Evolutionary conservation across 106 monocot genomes (phyloP).

Genomic region (Chionographis japonica): DNA sequence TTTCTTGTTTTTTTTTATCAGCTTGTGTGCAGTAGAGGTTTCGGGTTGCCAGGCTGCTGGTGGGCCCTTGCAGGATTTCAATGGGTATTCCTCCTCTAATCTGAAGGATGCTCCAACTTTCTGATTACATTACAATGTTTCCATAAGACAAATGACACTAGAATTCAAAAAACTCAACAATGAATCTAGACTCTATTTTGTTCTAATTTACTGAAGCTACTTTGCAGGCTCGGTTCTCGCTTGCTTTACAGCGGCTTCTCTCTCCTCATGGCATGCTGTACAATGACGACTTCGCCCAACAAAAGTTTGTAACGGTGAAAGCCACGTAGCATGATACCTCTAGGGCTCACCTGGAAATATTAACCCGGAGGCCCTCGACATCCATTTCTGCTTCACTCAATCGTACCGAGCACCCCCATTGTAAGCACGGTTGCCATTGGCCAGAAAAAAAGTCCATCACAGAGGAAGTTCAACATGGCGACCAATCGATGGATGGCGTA

Average conservation of each 20-base stretch:
- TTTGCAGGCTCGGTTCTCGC: conserved; percentile 57
- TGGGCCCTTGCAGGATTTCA: conserved; percentile 73
- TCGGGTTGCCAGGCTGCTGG: conserved; percentile 69
- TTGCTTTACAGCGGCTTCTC: conserved; percentile 57
- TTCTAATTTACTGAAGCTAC: neutral
- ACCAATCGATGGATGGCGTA: too few species aligned
- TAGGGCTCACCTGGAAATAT: neutral
- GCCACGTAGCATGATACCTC: conserved; percentile 22
- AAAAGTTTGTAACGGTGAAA: conserved; percentile 26
- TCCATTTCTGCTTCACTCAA: too few species aligned
- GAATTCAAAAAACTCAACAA: neutral
- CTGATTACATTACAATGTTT: too few species aligned
- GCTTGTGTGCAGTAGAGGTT: conserved; percentile 40
- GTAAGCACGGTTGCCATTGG: too few species aligned
- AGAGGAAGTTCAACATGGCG: too few species aligned
- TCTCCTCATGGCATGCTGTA: conserved; percentile 62
- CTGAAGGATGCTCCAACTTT: neutral
- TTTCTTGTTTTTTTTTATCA: conserved; percentile 16
- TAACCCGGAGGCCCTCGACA: too few species aligned
- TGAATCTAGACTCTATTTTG: neutral
- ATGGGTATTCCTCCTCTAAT: conserved; percentile 24
- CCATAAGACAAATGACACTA: neutral
- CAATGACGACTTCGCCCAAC: conserved; percentile 37
- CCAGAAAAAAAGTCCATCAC: too few species aligned
- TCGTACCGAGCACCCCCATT: too few species aligned